Evolutionary conservation across 352 stramenopile species (phyloP), one percentile per base, ranked within the genome.

Genomic region (Phytophthora colocasiae): DNA sequence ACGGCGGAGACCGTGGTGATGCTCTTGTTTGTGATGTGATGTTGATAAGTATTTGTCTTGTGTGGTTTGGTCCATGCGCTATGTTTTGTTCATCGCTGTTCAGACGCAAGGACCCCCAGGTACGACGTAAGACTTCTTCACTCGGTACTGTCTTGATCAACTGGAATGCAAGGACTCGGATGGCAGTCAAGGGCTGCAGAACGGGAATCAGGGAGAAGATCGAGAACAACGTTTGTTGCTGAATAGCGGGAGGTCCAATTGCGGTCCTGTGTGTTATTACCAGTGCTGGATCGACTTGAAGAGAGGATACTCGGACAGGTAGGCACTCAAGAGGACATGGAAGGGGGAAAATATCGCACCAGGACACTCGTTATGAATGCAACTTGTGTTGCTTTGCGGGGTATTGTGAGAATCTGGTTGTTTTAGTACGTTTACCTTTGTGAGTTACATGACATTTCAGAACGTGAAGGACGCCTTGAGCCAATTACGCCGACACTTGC

Each of bases 61-160:
- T 66, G 48, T 70, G 60, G 38, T 70, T 59, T 70, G 66, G 43
- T 63, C 46, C 34, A 26, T 66, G 63, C 77, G 38, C 48, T 75
- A 67, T 65, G 63, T 67, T 61, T 78, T 39, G 14, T 67, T 48
- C 53, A 43, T 60, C 36, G 44, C 40, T 73, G 56, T 38, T 66
- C 48, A 63, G 83, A 78, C 71, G 63, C 62, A 88, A 82, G 81
- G 73, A 71, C 83, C 79, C n/a, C 83, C 83, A 69, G 81, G 81
- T 59, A 73, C 73, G 36, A 80, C 81, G 54, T 89, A 89, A 72
- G 43, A 14, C 12, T 62, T 27, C 48, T 41, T 52, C 29, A 34
- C 14, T 58, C 31, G 4, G 22, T 58, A 46, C 15, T 57, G 63
- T 49, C 41, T 62, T 72, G 43, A 39, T 59, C 64, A 50, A 46